Evolutionary conservation across 1,284 basidiomycete genomes (phyloP), one percentile per base, ranked within the genome.

Genomic region (Cryptococcus amylolentus): DNA sequence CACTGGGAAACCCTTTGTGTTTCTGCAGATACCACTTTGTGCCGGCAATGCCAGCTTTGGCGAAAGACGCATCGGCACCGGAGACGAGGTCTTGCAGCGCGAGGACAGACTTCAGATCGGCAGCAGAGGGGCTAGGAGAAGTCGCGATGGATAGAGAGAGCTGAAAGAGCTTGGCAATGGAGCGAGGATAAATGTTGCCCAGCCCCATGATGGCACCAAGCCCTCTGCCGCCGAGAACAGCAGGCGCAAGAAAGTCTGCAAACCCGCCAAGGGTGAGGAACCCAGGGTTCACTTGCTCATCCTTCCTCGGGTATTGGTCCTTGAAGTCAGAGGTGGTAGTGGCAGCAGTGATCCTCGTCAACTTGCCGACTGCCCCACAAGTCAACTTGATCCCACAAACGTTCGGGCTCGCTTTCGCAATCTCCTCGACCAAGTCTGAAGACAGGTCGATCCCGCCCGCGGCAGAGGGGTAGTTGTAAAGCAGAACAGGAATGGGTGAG

Each of bases 391-490:
- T 86, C 35, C 91, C 91, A 68, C 83, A 86, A 54, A 80, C 77
- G 71, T 81, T 80, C 58, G 72, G 60, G 27, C 75, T 77, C 53
- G 67, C 84, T 26, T 73, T 75, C 2, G 89, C 89, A 51, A 95
- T 83, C 64, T 91, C 87, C 18, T 83, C 83, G 67, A 95, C 86
- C 44, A 90, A 77, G 73, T 93, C 89, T 12, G 89, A 91, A 77
- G 92, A 88, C 61, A 94, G 75, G 77, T 94, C 88, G 65, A 92
- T 87, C 12, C 90, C 87, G 20, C 89, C 86, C 61, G 86, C 83
- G 2, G 89, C 89, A 42, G 85, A 88, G 66, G 90, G 90, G 78
- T 86, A 94, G 73, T 94, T 95, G 80, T 95, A 95, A 57, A 93
- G 83, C 71, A 95, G 86, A 56, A 94, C 84, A 5, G 91, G 91